A percentile compares a stretch with the other conserved stretches of the same genome.
Conservation (phyloP, 2,329 filamentous ascomycete species). For the Pseudopithomyces maydicus region DNA sequence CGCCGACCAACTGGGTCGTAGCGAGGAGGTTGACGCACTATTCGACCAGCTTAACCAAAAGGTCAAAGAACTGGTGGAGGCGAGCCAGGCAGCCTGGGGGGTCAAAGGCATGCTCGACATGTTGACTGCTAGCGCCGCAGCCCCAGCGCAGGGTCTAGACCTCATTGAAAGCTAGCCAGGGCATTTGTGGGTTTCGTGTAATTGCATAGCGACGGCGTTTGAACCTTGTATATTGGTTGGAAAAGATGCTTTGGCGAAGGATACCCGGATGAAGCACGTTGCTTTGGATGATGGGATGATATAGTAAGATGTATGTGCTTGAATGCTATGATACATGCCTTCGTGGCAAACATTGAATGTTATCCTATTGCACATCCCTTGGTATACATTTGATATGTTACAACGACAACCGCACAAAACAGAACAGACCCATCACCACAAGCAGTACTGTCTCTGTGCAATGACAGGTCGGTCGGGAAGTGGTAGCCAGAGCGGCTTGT, state of each 20-base stretch:
- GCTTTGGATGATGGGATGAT: constrained; percentile 31
- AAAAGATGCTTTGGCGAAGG: neutral
- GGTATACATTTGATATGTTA: constrained; percentile 14
- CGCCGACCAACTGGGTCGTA: constrained; percentile 75
- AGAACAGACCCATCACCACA: constrained; percentile 68
- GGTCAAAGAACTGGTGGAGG: constrained; percentile 79
- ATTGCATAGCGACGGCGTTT: constrained; percentile 48
- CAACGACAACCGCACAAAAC: neutral
- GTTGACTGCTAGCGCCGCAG: constrained; percentile 65
- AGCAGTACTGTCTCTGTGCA: constrained; percentile 86
- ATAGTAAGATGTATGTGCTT: constrained; percentile 14
- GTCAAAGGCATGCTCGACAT: constrained; percentile 89
- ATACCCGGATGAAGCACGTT: constrained; percentile 24
- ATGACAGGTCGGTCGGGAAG: constrained; percentile 84
- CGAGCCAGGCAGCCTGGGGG: constrained; percentile 79
- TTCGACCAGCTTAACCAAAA: constrained; percentile 71
- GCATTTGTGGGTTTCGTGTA: constrained; percentile 5
- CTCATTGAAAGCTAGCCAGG: constrained; percentile 16
- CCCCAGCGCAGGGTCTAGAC: constrained; percentile 12
- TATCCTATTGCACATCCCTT: constrained; percentile 5
- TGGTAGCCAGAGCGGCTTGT: constrained; percentile 82
- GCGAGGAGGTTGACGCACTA: constrained; percentile 71
- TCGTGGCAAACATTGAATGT: neutral
- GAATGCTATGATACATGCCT: constrained; percentile 20
- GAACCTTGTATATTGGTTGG: constrained; percentile 13